phyloP scores from a whole-genome alignment of 192 early-diverging fungal species.

The Entomortierella chlamydospora region DNA sequence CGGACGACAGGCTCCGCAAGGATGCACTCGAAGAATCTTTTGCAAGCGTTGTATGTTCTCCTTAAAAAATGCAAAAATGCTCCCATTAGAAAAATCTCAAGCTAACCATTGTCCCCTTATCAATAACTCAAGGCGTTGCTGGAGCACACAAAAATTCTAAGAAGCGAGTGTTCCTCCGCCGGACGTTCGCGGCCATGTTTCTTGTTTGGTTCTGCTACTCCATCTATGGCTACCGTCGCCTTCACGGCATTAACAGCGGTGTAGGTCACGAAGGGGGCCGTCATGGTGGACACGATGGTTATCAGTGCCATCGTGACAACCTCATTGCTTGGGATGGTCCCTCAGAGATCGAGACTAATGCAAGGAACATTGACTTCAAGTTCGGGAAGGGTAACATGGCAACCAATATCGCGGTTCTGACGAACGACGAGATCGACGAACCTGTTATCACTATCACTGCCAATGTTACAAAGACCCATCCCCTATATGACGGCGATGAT shows the following conservation, averaged over 20 bases:
- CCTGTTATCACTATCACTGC: constrained; percentile 5
- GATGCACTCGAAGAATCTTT: constrained; percentile 12
- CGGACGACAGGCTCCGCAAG: neutral
- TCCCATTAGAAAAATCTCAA: neutral
- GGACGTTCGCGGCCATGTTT: neutral
- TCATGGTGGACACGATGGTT: neutral
- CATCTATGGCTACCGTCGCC: constrained; percentile 5
- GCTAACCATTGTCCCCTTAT: neutral
- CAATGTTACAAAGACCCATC: constrained; percentile 1
- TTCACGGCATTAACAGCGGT: neutral
- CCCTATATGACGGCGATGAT: neutral
- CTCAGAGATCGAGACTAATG: neutral
- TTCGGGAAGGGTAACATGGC: constrained; percentile 16
- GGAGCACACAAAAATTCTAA: constrained; percentile 12
- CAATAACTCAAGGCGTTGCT: neutral
- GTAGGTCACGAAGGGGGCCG: neutral
- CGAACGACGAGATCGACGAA: neutral
- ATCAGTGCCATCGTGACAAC: neutral
- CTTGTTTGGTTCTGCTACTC: constrained; percentile 3
- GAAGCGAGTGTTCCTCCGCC: constrained; percentile 4
- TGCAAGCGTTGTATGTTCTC: constrained; percentile 20
- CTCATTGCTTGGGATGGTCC: constrained; percentile 20
- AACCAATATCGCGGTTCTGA: neutral
- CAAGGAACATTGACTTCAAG: neutral
- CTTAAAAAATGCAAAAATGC: neutral